phyloP scores from a whole-genome alignment of 805 yeast species.

The Limtongia smithiae region DNA sequence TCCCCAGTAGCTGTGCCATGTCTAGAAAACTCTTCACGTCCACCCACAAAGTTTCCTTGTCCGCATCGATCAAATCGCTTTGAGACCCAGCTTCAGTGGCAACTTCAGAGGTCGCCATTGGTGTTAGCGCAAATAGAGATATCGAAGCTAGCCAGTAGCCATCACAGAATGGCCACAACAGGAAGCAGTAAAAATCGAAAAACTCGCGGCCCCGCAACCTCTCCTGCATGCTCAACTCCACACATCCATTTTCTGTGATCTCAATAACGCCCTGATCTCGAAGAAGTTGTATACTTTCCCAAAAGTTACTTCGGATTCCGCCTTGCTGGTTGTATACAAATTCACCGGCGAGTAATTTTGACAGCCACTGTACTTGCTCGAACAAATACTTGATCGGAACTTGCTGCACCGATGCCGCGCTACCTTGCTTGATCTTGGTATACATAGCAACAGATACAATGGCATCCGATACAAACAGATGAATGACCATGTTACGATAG shows the following conservation, averaged over 20 bases:
- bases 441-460: slow-evolving; percentile 45
- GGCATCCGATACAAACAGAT: slow-evolving; percentile 51
- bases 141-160: slow-evolving; percentile 44
- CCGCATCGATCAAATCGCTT: not conserved
- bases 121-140: slow-evolving; percentile 38
- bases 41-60: slow-evolving; percentile 34
- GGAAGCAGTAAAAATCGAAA: slow-evolving; percentile 43
- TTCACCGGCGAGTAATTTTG: slow-evolving; percentile 40
- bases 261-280: slow-evolving; percentile 35
- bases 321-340: slow-evolving; percentile 39
- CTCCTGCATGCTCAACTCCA: slow-evolving; percentile 28
- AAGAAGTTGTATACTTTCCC: slow-evolving; percentile 34
- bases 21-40: slow-evolving; percentile 36
- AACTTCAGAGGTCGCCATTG: slow-evolving; percentile 25
- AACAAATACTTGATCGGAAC: slow-evolving; percentile 34
- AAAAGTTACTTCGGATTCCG: slow-evolving; percentile 38
- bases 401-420: slow-evolving; percentile 26
- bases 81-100: not conserved
- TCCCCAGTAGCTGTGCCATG: slow-evolving; percentile 40
- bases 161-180: slow-evolving; percentile 45
- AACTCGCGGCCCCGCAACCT: slow-evolving; percentile 33
- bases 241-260: slow-evolving; percentile 26
- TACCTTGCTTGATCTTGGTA: slow-evolving; percentile 34
- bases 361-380: slow-evolving; percentile 37
- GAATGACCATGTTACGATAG: slow-evolving; percentile 56